Evolutionary conservation across 2,329 filamentous ascomycete species (phyloP), one percentile per base, ranked within the genome.

Genomic region (Pseudogymnoascus sp.): DNA sequence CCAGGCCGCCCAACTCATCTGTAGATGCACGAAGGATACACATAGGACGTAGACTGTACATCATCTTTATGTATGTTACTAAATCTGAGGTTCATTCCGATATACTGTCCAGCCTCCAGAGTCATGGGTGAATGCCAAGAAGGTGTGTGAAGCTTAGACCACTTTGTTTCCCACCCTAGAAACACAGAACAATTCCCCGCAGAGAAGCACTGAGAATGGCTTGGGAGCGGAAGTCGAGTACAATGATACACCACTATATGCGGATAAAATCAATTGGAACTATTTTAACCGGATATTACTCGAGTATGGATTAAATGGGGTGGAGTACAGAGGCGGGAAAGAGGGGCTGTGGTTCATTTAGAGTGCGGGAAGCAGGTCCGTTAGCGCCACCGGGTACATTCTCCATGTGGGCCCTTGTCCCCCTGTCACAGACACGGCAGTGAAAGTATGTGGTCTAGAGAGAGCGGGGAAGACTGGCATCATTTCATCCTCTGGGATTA

Each of bases 301-400:
- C n/a, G 25, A 18, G 8, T 32, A 30, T 54, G 25, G 22, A n/a
- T 7, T 18, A 9, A 18, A 30, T 32, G 28, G 25, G 28, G 25
- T 4, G 39, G 16, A 54, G 25, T 54, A 32, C 32, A 9, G 43
- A 32, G 43, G 25, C 32, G 9, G 43, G 18, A 18, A 28, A 54
- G 43, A 54, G 43, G 43, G 43, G 43, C 22, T 54, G 43, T 32
- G 43, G 43, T 54, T 54, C 25, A 54, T 54, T 54, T 54, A 54
- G 28, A 54, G 43, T 54, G 43, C 43, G 43, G 43, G 25, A 54
- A 54, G 43, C 43, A 54, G 43, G 43, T 54, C 43, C 43, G 43
- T 54, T 54, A 54, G 43, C 43, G 43, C 43, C 43, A 32, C 43
- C 43, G 43, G 43, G 32, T 54, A 32, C 43, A 54, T 54, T 54